These are phyloP conservation scores for Vinca minor DNA, from an alignment of 257 asterid genomes.

Conservation along the genomic window DNA sequence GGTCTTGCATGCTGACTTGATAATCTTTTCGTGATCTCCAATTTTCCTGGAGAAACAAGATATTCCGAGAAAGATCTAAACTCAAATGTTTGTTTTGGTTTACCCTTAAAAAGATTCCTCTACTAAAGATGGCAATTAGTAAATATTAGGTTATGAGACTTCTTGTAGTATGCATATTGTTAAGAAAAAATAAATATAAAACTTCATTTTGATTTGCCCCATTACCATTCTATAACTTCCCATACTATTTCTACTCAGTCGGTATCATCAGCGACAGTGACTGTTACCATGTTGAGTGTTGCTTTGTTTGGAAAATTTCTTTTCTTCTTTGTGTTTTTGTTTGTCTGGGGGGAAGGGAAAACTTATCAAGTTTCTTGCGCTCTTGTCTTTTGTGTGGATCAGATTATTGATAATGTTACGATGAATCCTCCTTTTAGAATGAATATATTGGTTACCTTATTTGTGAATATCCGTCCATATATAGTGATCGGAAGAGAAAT, in stretches of 20 bases:
- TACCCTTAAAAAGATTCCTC: no score
- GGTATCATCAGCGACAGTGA: neutral
- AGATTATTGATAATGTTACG: constrained; percentile 54
- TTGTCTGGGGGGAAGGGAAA: neutral
- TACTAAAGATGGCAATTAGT: neutral
- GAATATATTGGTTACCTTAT: neutral
- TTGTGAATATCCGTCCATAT: neutral
- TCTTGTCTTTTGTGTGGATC: constrained; percentile 33
- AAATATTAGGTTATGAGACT: neutral
- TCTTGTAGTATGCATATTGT: neutral
- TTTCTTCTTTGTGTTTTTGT: neutral
- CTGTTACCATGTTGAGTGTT: neutral
- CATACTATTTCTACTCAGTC: neutral
- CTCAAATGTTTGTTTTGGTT: neutral
- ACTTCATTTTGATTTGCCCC: neutral
- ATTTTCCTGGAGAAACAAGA: neutral
- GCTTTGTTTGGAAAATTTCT: neutral
- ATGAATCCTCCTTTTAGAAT: constrained; percentile 96
- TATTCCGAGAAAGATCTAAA: neutral
- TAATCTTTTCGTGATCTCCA: neutral
- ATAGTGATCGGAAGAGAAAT: no score
- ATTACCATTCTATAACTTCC: neutral
- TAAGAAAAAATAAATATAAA: no score
- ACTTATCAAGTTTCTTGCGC: constrained; percentile 12
- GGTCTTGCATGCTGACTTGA: neutral